Percentiles rank a stretch among this genome's conserved stretches.
Evolutionary conservation across 768 basidiomycete species (phyloP).

Genomic region (Pleurotus cornucopiae): DNA sequence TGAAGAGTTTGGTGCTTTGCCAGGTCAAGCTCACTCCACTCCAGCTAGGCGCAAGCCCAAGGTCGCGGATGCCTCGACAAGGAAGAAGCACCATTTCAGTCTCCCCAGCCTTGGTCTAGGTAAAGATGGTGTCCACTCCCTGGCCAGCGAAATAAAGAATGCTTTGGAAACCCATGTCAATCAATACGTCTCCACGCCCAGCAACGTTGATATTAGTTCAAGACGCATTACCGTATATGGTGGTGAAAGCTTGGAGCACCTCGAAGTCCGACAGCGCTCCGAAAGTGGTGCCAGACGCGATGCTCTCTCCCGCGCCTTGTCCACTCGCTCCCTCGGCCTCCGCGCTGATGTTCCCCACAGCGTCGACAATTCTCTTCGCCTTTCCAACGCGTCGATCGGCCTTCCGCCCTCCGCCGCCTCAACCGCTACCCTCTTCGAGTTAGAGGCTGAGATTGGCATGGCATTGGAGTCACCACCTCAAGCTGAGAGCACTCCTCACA

Average conservation of each 20-base stretch:
- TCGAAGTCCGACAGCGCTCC: constrained; percentile 20
- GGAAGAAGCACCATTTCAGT: constrained; percentile 63
- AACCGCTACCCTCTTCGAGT: constrained; percentile 59
- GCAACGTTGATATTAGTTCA: constrained; percentile 32
- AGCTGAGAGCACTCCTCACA: constrained; percentile 64
- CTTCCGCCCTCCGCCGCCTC: constrained; percentile 54
- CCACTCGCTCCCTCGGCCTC: constrained; percentile 42
- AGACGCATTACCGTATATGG: constrained; percentile 47
- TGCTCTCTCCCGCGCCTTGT: constrained; percentile 29
- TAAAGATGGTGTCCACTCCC: constrained; percentile 50
- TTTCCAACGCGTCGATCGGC: constrained; percentile 40
- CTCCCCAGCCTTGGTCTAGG: constrained; percentile 65
- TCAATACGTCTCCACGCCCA: constrained; percentile 34
- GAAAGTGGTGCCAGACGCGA: constrained; percentile 10
- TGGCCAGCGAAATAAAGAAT: constrained; percentile 48
- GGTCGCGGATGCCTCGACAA: constrained; percentile 42
- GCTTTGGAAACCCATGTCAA: constrained; percentile 40
- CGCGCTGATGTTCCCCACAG: constrained; percentile 47
- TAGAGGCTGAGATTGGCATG: constrained; percentile 24
- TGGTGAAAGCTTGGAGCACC: constrained; percentile 38
- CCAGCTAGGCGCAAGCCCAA: constrained; percentile 37
- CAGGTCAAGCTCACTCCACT: constrained; percentile 50
- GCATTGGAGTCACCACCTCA: constrained; percentile 41
- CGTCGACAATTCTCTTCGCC: constrained; percentile 42
- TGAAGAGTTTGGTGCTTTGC: constrained; percentile 32